phyloP scores from a whole-genome alignment of 139 green algal genomes.

The Asterochloris erici region DNA sequence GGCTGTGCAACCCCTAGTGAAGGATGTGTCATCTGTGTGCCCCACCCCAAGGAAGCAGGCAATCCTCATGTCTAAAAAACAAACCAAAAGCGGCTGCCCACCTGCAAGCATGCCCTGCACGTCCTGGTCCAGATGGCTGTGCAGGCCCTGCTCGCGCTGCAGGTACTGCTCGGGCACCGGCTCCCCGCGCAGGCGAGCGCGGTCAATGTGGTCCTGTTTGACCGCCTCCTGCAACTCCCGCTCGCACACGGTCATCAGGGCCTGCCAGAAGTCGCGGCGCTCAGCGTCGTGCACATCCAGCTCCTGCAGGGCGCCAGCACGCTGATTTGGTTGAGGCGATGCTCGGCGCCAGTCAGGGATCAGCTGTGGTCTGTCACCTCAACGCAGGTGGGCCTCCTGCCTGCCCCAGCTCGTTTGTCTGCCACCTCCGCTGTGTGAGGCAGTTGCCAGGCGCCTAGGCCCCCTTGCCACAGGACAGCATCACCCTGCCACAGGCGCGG shows the following conservation, averaged over 20 bases:
- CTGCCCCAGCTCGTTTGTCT: no score
- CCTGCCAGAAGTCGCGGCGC: slow-evolving; percentile 64
- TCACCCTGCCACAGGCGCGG: no score
- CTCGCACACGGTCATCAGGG: slow-evolving; percentile 47
- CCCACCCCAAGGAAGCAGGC: no score
- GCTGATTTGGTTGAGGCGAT: no score
- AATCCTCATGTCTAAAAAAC: neutral
- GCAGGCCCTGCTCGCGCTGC: slow-evolving; percentile 39
- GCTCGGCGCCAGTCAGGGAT: no score
- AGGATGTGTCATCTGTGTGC: neutral
- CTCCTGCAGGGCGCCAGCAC: slow-evolving; percentile 47
- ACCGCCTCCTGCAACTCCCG: slow-evolving; percentile 32
- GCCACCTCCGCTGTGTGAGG: no score
- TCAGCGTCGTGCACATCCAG: slow-evolving; percentile 63
- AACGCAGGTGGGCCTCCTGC: no score
- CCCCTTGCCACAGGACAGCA: no score
- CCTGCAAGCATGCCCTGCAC: slow-evolving; percentile 67
- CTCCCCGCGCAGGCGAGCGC: slow-evolving; percentile 27
- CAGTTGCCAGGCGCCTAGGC: no score
- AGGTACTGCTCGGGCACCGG: slow-evolving; percentile 19
- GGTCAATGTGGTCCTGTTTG: slow-evolving; percentile 44
- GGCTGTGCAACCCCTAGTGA: no score
- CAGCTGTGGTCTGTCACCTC: no score
- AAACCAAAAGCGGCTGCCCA: slow-evolving; percentile 10
- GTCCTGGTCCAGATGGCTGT: slow-evolving; percentile 62